Evolutionary conservation across 1,139 yeast genomes (phyloP), one percentile per base, ranked within the genome.

Genomic region (Debaryomyces fabryi): DNA sequence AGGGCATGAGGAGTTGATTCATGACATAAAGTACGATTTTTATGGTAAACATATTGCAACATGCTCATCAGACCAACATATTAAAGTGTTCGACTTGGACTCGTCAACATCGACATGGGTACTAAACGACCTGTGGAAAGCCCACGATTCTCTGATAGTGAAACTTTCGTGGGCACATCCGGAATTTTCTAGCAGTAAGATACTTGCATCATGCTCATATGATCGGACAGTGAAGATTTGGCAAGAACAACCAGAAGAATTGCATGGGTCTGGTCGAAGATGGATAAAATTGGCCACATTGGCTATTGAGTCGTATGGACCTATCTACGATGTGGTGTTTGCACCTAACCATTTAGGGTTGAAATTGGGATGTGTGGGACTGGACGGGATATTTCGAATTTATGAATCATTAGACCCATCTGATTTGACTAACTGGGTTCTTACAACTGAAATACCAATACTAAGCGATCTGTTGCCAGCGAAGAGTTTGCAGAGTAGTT

Each of bases 161-260:
- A 83, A 86, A 56, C 75, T 93, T 5, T 83, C 85, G 46, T 93
- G 97, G 96, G 97, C 98, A 0, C 87, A 89, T 48, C 99, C 99
- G 1, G 96, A 91, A 64, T 91, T 84, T 65, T 95, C 96, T 4
- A 88, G 89, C 59, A 67, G 74, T 44, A 74, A 73, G 55, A 74
- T 93, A 6, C 68, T 93, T 27, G 96, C 97, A 0, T 83, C 95
- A 23, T 91, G 93, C 42, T 89, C 97, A 1, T 89, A 87, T 63
- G 99, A 93, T 62, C 79, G 96, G 49, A 88, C 96, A 0, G 85
- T 92, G 18, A 86, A 88, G 59, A 74, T 93, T 36, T 93, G 96
- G 93, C 96, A 90, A 64, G 98, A 93, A 59, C 87, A 85, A 58
- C 82, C 86, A 3, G 91, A 87, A 54, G 96, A 88, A 63, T 76